phyloP scores from a whole-genome alignment of 306 rosid genomes.

The Abrus precatorius region DNA sequence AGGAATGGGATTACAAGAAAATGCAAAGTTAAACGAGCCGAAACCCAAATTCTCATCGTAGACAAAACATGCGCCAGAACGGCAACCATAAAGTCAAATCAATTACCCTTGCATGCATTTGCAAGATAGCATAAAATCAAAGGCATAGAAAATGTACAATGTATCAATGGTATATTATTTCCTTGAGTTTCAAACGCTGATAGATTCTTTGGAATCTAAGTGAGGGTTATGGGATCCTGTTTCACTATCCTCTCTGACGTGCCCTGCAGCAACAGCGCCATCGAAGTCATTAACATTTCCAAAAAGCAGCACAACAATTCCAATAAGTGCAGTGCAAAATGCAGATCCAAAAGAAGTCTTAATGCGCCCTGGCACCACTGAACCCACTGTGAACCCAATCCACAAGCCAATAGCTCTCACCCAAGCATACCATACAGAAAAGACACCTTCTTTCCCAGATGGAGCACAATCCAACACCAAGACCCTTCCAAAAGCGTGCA shows the following conservation, averaged over 20 bases:
- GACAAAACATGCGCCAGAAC: neutral
- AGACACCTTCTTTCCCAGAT: constrained; percentile 70
- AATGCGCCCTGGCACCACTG: constrained; percentile 52
- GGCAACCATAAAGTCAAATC: neutral
- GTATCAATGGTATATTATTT: neutral
- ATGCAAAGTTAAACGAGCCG: too few relatives aligned
- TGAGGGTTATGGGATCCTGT: constrained; percentile 37
- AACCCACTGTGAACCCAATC: constrained; percentile 66
- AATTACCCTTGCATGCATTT: neutral
- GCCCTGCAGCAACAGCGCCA: constrained; percentile 55
- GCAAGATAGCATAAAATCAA: neutral
- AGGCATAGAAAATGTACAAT: neutral
- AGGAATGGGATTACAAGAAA: too few relatives aligned
- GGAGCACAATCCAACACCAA: constrained; percentile 72
- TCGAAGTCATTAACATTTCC: constrained; percentile 66
- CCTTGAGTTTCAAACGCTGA: constrained; percentile 33
- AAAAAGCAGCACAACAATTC: constrained; percentile 62
- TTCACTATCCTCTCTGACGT: constrained; percentile 41
- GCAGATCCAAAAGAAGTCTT: constrained; percentile 62
- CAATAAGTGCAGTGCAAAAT: constrained; percentile 59
- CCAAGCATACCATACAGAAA: constrained; percentile 79
- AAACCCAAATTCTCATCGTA: too few relatives aligned
- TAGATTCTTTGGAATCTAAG: constrained; percentile 42
- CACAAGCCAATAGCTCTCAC: constrained; percentile 61
- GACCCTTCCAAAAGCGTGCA: constrained; percentile 73